Evolutionary conservation across 805 yeast genomes (phyloP), one percentile per base, ranked within the genome.

Genomic region (Ogataea methylovora): DNA sequence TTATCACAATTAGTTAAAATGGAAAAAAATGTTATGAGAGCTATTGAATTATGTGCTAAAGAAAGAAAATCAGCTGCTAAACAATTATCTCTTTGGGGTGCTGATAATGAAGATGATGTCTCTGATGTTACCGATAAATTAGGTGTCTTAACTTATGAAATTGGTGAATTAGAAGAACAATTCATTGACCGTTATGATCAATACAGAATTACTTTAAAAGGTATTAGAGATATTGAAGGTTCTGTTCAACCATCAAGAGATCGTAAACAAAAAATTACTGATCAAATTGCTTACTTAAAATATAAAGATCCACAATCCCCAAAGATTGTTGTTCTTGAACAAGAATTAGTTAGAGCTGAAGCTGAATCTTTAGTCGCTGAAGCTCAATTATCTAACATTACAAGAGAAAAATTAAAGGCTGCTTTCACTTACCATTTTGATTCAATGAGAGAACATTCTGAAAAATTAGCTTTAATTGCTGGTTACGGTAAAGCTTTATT

Each of bases 311-410:
- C 94, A 37, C 79, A 79, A 61, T 78, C 87, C 27, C 77, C 86
- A 71, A 83, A 81, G 68, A 79, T 84, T 44, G 72, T 76, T 36
- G 77, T 84, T 37, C 69, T 85, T 56, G 94, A 85, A 67, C 94
- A 85, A 61, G 94, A 84, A 62, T 69, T 84, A 56, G 94, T 85
- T 39, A 73, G 95, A 63, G 92, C 92, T 25, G 94, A 85, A 65
- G 94, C 94, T 36, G 94, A 85, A 64, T 79, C 87, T 34, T 69
- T 84, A 44, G 94, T 85, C 49, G 95, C 94, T 32, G 94, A 84
- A 65, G 94, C 94, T 21, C 95, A 85, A 67, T 70, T 85, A 50
- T 81, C 90, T 25, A 84, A 84, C 63, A 84, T 84, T 55, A 84
- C 95, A 45, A 73, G 95, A 65, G 87, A 84, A 56, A 82, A 83